Evolutionary conservation across 345 rosid species (phyloP).

Genomic region (Anacardium occidentale): DNA sequence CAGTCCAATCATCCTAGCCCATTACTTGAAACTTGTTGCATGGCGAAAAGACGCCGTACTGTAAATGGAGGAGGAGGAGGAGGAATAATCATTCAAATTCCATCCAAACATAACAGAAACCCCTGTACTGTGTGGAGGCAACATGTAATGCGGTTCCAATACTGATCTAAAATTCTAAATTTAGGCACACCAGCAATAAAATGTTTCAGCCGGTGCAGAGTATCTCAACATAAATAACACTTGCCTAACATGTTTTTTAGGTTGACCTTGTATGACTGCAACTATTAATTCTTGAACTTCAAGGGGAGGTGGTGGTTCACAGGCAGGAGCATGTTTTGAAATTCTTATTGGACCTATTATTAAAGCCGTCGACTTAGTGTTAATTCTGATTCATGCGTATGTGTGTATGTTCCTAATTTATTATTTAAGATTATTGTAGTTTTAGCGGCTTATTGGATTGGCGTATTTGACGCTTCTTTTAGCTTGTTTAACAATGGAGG

Average conservation of each 20-base stretch:
- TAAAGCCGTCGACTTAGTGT: too few relatives aligned
- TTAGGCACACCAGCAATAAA: background rate
- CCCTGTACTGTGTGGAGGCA: too few relatives aligned
- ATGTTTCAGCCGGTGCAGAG: background rate
- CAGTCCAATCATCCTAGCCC: too few relatives aligned
- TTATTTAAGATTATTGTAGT: background rate
- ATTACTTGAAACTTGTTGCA: too few relatives aligned
- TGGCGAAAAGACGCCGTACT: too few relatives aligned
- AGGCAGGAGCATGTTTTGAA: background rate
- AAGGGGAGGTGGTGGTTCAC: background rate
- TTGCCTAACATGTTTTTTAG: background rate
- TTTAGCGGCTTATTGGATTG: background rate
- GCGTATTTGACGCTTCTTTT: background rate
- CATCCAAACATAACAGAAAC: too few relatives aligned
- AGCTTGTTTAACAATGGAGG: background rate
- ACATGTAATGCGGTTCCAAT: too few relatives aligned
- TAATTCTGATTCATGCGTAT: background rate
- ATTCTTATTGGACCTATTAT: background rate
- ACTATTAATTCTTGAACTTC: background rate
- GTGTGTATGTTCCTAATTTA: background rate
- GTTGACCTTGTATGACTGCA: background rate
- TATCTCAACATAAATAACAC: constrained; percentile 7
- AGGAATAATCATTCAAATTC: too few relatives aligned
- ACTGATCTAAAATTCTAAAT: too few relatives aligned
- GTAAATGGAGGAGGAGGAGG: too few relatives aligned